Base-by-base conservation (phyloP, 2,329 filamentous ascomycete genomes). In the Colletotrichum sansevieriae region DNA sequence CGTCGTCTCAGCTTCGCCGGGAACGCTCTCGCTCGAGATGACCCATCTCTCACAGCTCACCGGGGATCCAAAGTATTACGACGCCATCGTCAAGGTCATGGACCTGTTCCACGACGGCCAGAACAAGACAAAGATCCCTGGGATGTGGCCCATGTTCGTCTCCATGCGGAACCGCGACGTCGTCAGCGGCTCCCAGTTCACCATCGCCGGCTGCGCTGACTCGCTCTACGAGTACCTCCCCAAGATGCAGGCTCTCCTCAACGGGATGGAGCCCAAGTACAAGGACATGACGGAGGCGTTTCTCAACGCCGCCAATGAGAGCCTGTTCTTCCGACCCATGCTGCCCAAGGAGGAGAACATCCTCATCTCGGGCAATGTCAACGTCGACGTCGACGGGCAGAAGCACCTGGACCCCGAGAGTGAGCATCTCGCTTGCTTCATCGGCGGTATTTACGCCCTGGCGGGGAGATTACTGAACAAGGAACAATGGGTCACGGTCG, bases 41-140 rank as follows among this genome's bases (percentile, higher is more conserved):
- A 92, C 91, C 13, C 85, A 90, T 15, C 80, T 95, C 56, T 90
- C 91, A 2, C 92, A 94, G 76, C 79, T 95, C 68, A 94, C 92
- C 0, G 89, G 88, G 35, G 85, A 94, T 69, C 79, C 86, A 18
- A 93, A 91, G 73, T 95, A 93, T 79, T 93, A 91, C 75, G 90
- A 92, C 75, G 91, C 90, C 6, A 84, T 92, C 68, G 86, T 89
- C 35, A 84, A 87, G 6, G 87, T 95, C 61, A 93, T 90, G 72
- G 84, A 92, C 64, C 83, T 89, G 18, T 86, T 95, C 70, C 85
- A 91, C 68, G 79, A 82, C 4, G 85, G 86, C 62, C 92, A 95
- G 80, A 86, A 87, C 70, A 79, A 84, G 15, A 94, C 92, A 0
- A 83, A 80, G 15, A 77, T 95, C 1, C 92, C 92, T 0, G 92